Evolutionary conservation across 805 yeast species (phyloP), one percentile per base, ranked within the genome.

Genomic region (Metschnikowia bowlesiae): DNA sequence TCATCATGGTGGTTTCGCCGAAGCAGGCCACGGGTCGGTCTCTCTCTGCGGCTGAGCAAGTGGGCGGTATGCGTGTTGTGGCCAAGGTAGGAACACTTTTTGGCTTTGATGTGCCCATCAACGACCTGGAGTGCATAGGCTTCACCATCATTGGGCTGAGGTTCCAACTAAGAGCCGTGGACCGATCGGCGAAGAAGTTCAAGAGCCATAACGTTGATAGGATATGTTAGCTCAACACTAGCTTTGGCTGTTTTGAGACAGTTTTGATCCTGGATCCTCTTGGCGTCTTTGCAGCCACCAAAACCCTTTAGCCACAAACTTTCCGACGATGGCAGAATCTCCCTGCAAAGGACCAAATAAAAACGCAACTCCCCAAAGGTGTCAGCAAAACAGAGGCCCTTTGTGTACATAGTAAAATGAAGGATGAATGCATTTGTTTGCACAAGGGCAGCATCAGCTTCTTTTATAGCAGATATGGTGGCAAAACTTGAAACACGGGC

Each of bases 121-220:
- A 64, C 0, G 73, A 74, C 1, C 61, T 62, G 2, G 64, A 64
- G 29, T 67, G 70, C 22, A 56, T 83, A 13, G 79, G 77, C 16
- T 87, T 88, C 62, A 78, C 84, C 11, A 77, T 89, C 8, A 67
- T 90, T 8, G 98, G 98, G 1, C 85, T 89, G 39, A 72, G 97
- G 52, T 79, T 91, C 57, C 81, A 83, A 53, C 79, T 84, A 53
- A 76, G 95, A 63, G 76, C 91, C 39, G 81, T 81, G 8, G 97
- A 91, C 59, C 75, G 98, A 51, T 82, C 96, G 0, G 87, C 85
- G 26, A 81, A 87, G 59, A 89, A 91, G 70, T 89, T 89, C 74
- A 91, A 91, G 69, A 80, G 83, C 51, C 94, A 85, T 57, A 78
- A 80, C 32, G 89, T 87, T 35, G 85, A 80, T 52, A 87, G 8